These are phyloP conservation scores for Coniophora puteana DNA, from an alignment of 1,284 basidiomycete species.

Conservation along the genomic window DNA sequence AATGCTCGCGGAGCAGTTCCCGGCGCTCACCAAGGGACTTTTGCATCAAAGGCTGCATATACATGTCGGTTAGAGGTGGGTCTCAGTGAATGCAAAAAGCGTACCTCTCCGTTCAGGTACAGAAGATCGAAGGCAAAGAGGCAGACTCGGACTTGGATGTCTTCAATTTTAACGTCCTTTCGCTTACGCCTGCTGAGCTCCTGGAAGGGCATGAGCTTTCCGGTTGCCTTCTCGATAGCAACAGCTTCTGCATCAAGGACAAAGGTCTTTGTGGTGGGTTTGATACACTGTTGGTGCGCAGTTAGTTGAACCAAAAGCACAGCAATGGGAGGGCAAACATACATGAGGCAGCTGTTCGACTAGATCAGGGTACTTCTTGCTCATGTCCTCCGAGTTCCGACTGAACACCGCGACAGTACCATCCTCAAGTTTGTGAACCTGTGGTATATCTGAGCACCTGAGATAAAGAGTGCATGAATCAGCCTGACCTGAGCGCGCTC, in stretches of 20 bases:
- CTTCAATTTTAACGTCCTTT: slow-evolving; percentile 95
- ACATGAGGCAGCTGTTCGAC: slow-evolving; percentile 90
- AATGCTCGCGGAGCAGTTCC: slow-evolving; percentile 74
- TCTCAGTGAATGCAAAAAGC: slow-evolving; percentile 17
- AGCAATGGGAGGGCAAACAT: slow-evolving; percentile 20
- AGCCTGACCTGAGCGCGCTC: slow-evolving; percentile 85
- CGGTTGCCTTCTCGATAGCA: slow-evolving; percentile 85
- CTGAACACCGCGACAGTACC: slow-evolving; percentile 89
- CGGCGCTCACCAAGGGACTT: slow-evolving; percentile 74
- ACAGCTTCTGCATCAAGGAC: slow-evolving; percentile 97
- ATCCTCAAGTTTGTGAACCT: slow-evolving; percentile 81
- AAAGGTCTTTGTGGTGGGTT: slow-evolving; percentile 79
- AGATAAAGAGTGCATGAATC: not conserved
- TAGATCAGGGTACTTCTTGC: slow-evolving; percentile 97
- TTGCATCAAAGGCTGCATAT: slow-evolving; percentile 58
- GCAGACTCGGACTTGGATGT: slow-evolving; percentile 94
- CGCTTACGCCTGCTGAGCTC: slow-evolving; percentile 93
- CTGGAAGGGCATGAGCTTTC: slow-evolving; percentile 93
- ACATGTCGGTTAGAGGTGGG: slow-evolving; percentile 2
- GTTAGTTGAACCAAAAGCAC: not conserved
- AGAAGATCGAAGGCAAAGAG: slow-evolving; percentile 95
- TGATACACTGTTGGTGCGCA: slow-evolving; percentile 65
- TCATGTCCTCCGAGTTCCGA: slow-evolving; percentile 99
- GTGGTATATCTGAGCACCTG: slow-evolving; percentile 4
- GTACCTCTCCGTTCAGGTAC: slow-evolving; percentile 90